Conservation (phyloP, 2,329 filamentous ascomycete genomes). For the Sporothrix phasma region DNA sequence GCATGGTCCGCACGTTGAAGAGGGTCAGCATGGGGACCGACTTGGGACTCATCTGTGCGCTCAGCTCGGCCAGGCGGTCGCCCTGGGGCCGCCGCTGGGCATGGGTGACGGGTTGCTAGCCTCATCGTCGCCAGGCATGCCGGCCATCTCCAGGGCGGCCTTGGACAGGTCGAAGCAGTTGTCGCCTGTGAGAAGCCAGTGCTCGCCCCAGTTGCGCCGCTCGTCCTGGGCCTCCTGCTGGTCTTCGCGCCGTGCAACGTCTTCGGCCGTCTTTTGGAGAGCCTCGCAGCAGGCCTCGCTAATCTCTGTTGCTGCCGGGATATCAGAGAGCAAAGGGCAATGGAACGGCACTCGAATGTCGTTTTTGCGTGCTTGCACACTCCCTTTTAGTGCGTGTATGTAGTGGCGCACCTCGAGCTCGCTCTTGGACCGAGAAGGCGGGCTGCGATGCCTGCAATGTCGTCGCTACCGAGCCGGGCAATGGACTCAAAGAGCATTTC, state of each 20-base stretch:
- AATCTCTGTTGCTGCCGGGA: constrained; percentile 63
- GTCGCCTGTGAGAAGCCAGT: constrained; percentile 53
- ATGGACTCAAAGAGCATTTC: constrained; percentile 56
- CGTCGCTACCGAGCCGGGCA: constrained; percentile 51
- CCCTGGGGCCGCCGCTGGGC: neutral
- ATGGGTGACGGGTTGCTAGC: neutral
- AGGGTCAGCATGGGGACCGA: constrained; percentile 41
- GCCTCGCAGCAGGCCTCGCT: constrained; percentile 52
- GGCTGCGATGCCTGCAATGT: constrained; percentile 51
- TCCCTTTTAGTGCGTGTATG: constrained; percentile 49
- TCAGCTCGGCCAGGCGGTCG: neutral
- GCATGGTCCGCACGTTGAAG: constrained; percentile 50
- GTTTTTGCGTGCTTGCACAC: constrained; percentile 26
- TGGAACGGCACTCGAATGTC: constrained; percentile 20
- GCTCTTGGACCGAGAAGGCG: constrained; percentile 57
- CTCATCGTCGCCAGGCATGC: neutral
- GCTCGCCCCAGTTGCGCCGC: constrained; percentile 46
- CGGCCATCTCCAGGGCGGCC: constrained; percentile 10
- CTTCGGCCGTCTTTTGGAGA: constrained; percentile 60
- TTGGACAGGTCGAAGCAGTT: constrained; percentile 16
- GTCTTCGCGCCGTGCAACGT: constrained; percentile 55
- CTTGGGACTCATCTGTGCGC: neutral
- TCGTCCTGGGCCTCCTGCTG: constrained; percentile 51
- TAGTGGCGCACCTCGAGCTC: constrained; percentile 65
- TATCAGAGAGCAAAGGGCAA: constrained; percentile 40